Evolutionary conservation across 345 rosid species (phyloP).

Genomic region (Pugionium dolabratum): DNA sequence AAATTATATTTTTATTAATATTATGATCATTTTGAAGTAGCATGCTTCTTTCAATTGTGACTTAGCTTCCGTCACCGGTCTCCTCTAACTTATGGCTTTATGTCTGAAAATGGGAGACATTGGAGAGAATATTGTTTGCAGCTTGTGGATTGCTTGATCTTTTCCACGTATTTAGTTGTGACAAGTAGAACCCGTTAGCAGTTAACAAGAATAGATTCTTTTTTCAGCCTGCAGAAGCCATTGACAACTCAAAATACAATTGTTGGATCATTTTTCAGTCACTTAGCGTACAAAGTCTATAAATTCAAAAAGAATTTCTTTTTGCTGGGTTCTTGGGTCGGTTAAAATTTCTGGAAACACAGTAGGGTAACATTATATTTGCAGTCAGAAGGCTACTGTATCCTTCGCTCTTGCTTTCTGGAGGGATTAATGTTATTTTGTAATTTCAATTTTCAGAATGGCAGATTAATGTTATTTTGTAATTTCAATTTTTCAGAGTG

Average conservation of each 20-base stretch:
- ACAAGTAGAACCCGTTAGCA: too few relatives aligned
- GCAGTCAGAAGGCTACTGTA: conserved; percentile 8
- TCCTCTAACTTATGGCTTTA: background rate
- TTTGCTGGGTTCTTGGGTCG: conserved; percentile 7
- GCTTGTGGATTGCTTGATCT: background rate
- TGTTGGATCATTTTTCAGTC: background rate
- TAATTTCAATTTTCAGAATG: conserved; percentile 31
- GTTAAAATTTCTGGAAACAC: background rate
- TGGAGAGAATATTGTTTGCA: conserved; percentile 5
- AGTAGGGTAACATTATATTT: background rate
- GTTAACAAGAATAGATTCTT: background rate
- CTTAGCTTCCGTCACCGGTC: conserved; percentile 4
- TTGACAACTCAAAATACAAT: conserved; percentile 13
- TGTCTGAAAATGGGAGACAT: conserved; percentile 2
- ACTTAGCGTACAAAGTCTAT: background rate
- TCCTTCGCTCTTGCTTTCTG: conserved; percentile 1
- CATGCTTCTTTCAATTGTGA: conserved; percentile 4
- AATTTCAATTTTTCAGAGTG: conserved; percentile 31
- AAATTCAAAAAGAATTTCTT: background rate
- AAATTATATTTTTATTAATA: conserved; percentile 1
- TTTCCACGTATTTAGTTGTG: background rate
- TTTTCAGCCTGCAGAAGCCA: background rate
- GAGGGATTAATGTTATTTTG: conserved; percentile 3
- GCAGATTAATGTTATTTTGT: conserved; percentile 22
- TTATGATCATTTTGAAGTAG: conserved; percentile 3